Evolutionary conservation across 352 stramenopile genomes (phyloP), one percentile per base, ranked within the genome.

Genomic region (Globisporangium nodosum): DNA sequence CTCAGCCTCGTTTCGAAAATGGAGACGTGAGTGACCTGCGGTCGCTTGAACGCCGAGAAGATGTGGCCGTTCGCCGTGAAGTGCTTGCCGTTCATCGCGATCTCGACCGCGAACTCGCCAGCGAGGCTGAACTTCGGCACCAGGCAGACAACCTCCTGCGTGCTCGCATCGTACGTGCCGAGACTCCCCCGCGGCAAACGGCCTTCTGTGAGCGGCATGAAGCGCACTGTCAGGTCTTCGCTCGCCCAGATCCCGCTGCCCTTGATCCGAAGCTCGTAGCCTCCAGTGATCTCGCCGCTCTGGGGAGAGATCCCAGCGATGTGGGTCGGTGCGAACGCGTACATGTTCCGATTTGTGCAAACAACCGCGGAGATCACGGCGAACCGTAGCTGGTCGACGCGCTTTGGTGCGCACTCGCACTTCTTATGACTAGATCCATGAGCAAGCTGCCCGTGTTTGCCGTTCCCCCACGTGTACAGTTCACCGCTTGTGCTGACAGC

Each of bases 221-320:
- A 96, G 1, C 80, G 73, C 60, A 94, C 81, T 6, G 82, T 90
- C 8, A 94, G 66, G 51, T 93, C 78, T 6, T 90, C 74, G 47
- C 71, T 92, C 6, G 69, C 42, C 84, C 84, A 96, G 51, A 96
- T 89, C 6, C 85, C 87, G 30, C 74, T 82, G 20, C 87, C 87
- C 30, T 60, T 60, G 56, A 94, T 72, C 8, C 69, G 61, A 3
- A 96, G 42, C 54, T 85, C 68, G 46, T 85, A 87, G 33, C 79
- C 83, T 21, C 74, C 77, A 18, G 48, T 56, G 21, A 88, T 60
- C 15, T 90, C 74, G 0, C 83, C 83, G 27, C 74, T 82, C 12
- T 52, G 6, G 9, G 84, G 82, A n/a, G 64, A 37, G 35, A 92
- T 69, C 3, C 31, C 46, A 1, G 71, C 64, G 42, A 89, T 74